phyloP scores from a whole-genome alignment of 768 basidiomycete genomes.

The Kondoa subrosea region DNA sequence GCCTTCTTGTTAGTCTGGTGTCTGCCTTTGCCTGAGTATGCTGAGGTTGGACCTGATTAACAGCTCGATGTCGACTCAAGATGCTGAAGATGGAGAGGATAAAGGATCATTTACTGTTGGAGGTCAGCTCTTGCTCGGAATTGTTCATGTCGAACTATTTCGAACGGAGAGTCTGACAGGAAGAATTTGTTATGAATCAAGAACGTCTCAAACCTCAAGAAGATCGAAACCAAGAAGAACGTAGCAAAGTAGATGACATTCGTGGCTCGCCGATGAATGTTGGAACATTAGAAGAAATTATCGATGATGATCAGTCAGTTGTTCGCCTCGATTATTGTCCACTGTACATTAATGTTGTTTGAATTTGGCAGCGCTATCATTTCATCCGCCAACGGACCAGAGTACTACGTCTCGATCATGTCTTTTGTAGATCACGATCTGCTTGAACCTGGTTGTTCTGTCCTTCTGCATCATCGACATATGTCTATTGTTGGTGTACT shows the following conservation, averaged over 20 bases:
- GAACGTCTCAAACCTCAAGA: slow-evolving; percentile 64
- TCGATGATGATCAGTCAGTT: slow-evolving; percentile 68
- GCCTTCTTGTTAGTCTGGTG: not conserved
- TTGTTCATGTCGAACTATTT: not conserved
- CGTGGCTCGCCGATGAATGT: slow-evolving; percentile 96
- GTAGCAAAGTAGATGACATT: slow-evolving; percentile 82
- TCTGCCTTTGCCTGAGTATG: slow-evolving; percentile 8
- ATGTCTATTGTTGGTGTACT: slow-evolving; percentile 88
- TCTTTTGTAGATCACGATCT: slow-evolving; percentile 96
- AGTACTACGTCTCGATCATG: slow-evolving; percentile 95
- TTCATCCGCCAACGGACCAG: slow-evolving; percentile 80
- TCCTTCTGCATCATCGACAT: slow-evolving; percentile 87
- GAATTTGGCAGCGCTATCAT: slow-evolving; percentile 52
- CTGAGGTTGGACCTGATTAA: slow-evolving; percentile 76
- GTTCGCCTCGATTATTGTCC: slow-evolving; percentile 6
- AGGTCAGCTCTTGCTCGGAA: slow-evolving; percentile 22
- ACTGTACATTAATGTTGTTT: not conserved
- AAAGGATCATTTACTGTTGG: slow-evolving; percentile 89
- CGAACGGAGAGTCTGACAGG: slow-evolving; percentile 29
- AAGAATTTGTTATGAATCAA: slow-evolving; percentile 84
- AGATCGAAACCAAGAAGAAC: slow-evolving; percentile 92
- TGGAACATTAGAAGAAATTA: slow-evolving; percentile 87
- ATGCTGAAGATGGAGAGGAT: slow-evolving; percentile 93
- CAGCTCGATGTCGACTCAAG: slow-evolving; percentile 84
- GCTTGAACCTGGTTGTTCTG: slow-evolving; percentile 87